phyloP scores from a whole-genome alignment of 192 early-diverging fungal genomes.

The Podila clonocystis region DNA sequence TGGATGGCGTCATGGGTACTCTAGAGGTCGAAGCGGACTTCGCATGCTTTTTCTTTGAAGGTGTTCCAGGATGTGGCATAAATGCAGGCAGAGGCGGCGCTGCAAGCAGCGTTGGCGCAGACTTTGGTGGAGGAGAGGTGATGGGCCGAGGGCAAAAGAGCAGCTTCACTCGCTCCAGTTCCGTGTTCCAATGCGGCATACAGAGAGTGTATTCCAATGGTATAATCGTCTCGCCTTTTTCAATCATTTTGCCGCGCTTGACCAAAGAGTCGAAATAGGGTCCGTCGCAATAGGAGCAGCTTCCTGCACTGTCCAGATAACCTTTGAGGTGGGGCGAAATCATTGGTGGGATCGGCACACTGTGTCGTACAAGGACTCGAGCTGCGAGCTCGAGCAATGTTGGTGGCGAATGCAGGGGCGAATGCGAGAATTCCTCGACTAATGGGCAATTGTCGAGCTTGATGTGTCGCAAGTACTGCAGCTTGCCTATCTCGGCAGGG shows the following conservation, averaged over 20 bases:
- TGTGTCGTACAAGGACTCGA: slow-evolving; percentile 73
- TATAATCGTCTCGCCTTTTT: slow-evolving; percentile 62
- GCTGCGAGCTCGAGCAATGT: slow-evolving; percentile 82
- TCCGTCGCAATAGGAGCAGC: slow-evolving; percentile 81
- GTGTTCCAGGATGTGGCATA: background rate
- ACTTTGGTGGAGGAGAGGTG: slow-evolving; percentile 59
- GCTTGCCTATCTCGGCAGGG: slow-evolving; percentile 76
- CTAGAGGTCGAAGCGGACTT: background rate
- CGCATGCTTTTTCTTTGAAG: background rate
- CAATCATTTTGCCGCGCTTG: slow-evolving; percentile 69
- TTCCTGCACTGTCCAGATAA: slow-evolving; percentile 67
- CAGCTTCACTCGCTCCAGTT: slow-evolving; percentile 69
- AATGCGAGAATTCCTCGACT: slow-evolving; percentile 52
- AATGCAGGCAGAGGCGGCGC: background rate
- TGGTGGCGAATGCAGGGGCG: slow-evolving; percentile 62
- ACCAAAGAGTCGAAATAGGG: slow-evolving; percentile 78
- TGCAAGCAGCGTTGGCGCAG: background rate
- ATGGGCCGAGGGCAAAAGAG: slow-evolving; percentile 72
- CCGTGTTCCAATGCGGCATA: slow-evolving; percentile 78
- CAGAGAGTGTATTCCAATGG: slow-evolving; percentile 80
- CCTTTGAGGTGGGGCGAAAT: slow-evolving; percentile 65
- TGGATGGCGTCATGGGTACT: background rate
- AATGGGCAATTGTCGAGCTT: slow-evolving; percentile 65
- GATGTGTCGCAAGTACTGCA: slow-evolving; percentile 75
- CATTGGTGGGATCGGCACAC: slow-evolving; percentile 63